Evolutionary conservation across 345 rosid species (phyloP), one percentile per base, ranked within the genome.

Genomic region (Passiflora organensis): DNA sequence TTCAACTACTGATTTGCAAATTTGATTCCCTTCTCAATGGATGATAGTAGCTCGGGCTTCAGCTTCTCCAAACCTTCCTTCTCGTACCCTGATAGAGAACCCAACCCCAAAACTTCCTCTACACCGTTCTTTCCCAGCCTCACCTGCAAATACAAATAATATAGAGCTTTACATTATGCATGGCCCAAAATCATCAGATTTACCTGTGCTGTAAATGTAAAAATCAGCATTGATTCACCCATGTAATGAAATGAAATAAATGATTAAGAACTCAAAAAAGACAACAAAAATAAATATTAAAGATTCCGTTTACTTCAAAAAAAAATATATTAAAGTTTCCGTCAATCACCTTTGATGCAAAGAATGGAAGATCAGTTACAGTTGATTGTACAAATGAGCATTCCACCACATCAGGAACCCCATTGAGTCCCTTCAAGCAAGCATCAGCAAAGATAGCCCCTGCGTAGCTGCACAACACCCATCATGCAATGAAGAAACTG

Each of bases 391-490:
- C 91, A 37, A 64, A 89, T 24, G 97, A 72, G 65, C 89, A 86
- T 64, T 89, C 87, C 24, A 89, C 76, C 5, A 86, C 83, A 55
- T 86, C 77, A 11, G 89, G 91, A 64, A 84, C 89, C 16, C 89
- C 91, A 62, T 86, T 86, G 45, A 89, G 84, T 19, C 89, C 95
- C 76, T 82, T 82, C 53, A 84, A 77, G 79, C 95, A 83, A 16
- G 96, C 84, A 74, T 89, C 94, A 18, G 89, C 96, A 55, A 89
- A 85, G 43, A 85, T 61, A 52, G 96, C 96, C 62, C 95, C 96
- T 1, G 91, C 96, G 74, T 83, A 89, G 56, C 91, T 89, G 70
- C 41, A 60, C 66, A 57, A 57, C 55, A 18, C 21, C 43, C 43
- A 38, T 10, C n/a, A 64, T 8, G 8, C 34, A 28, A 28, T 28